A percentile compares a stretch with the other conserved stretches of the same genome.
phyloP scores from a whole-genome alignment of 2,329 filamentous ascomycete genomes.

The Ceratocystiopsis minuta region DNA sequence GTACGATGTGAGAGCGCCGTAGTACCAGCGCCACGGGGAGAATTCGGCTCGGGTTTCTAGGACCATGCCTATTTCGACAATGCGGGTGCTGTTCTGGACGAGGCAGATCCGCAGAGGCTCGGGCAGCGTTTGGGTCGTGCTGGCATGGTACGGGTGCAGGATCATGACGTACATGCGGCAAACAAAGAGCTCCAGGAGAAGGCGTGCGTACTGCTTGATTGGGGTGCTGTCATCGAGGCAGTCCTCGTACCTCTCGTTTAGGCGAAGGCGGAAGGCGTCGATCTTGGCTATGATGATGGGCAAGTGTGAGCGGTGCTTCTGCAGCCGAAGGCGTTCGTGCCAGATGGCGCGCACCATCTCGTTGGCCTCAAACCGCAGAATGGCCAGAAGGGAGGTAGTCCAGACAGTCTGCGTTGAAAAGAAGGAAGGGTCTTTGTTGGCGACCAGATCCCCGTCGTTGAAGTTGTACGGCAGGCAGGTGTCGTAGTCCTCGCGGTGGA shows the following conservation, averaged over 20 bases:
- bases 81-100: slow-evolving; percentile 38
- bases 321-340: slow-evolving; percentile 48
- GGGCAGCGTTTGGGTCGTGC: slow-evolving; percentile 30
- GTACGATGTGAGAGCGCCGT: slow-evolving; percentile 53
- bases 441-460: slow-evolving; percentile 43
- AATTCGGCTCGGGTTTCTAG: slow-evolving; percentile 29
- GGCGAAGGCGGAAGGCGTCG: slow-evolving; percentile 45
- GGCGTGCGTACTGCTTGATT: slow-evolving; percentile 42
- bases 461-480: slow-evolving; percentile 55
- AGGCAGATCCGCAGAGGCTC: slow-evolving; percentile 45
- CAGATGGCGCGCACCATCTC: slow-evolving; percentile 56
- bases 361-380: slow-evolving; percentile 54
- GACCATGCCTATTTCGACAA: slow-evolving; percentile 28
- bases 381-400: slow-evolving; percentile 48
- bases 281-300: slow-evolving; percentile 49
- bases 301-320: slow-evolving; percentile 40
- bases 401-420: slow-evolving; percentile 24
- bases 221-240: slow-evolving; percentile 42
- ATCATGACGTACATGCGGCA: slow-evolving; percentile 48
- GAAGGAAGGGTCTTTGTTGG: slow-evolving; percentile 25
- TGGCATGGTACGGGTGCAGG: slow-evolving; percentile 46
- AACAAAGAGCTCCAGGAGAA: slow-evolving; percentile 46
- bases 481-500: slow-evolving; percentile 58
- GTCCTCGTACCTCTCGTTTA: slow-evolving; percentile 47
- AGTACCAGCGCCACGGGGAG: slow-evolving; percentile 49